Conservation (phyloP, 257 asterid species). For the Leonotis leonurus region DNA sequence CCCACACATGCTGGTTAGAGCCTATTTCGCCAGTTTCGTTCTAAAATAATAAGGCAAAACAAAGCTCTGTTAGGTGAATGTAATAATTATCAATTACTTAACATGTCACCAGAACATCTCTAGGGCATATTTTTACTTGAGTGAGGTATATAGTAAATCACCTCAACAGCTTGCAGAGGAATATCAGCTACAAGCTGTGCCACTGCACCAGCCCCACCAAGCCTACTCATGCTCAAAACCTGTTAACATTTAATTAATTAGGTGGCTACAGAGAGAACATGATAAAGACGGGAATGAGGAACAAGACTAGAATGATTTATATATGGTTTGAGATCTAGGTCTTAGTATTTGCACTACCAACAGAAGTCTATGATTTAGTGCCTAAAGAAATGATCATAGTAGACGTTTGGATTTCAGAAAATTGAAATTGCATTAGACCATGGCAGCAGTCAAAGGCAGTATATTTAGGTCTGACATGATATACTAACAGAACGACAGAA, state of each 20-base stretch:
- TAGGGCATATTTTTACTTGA: too few relatives aligned
- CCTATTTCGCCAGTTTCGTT: conserved; percentile 47
- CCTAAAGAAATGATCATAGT: background rate
- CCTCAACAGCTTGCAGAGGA: conserved; percentile 71
- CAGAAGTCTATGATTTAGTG: background rate
- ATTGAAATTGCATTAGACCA: background rate
- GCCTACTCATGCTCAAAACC: conserved; percentile 90
- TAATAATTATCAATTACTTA: background rate
- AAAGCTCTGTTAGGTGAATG: background rate
- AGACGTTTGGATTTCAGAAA: background rate
- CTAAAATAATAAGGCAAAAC: conserved; percentile 22
- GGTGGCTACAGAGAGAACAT: background rate
- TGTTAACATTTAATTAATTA: conserved; percentile 17
- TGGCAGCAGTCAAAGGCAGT: background rate
- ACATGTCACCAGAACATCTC: background rate
- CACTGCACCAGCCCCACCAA: conserved; percentile 90
- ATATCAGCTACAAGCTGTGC: conserved; percentile 88
- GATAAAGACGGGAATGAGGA: background rate
- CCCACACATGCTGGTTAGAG: conserved; percentile 60
- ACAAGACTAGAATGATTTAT: background rate
- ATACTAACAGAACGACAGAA: background rate
- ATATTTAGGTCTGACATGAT: background rate
- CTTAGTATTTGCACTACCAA: background rate
- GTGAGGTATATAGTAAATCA: conserved; percentile 5
- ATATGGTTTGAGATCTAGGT: background rate